phyloP scores from a whole-genome alignment of 495 filamentous ascomycete genomes.

The Daldinia bambusicola region DNA sequence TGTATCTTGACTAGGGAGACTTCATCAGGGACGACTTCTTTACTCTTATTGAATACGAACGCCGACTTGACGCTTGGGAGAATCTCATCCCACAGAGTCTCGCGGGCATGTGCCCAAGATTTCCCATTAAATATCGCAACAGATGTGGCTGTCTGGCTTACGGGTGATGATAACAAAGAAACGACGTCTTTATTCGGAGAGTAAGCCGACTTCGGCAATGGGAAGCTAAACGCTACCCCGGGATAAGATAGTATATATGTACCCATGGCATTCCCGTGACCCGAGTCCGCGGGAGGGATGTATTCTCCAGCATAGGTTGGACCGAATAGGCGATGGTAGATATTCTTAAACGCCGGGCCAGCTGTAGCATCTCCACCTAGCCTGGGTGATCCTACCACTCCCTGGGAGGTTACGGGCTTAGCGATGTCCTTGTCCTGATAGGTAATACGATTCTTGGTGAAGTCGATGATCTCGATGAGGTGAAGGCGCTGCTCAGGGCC shows the following conservation, averaged over 20 bases:
- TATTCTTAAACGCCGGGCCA: slow-evolving; percentile 87
- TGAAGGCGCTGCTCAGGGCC: slow-evolving; percentile 91
- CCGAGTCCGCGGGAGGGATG: slow-evolving; percentile 61
- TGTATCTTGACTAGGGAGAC: slow-evolving; percentile 79
- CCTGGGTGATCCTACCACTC: slow-evolving; percentile 50
- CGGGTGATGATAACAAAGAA: slow-evolving; percentile 80
- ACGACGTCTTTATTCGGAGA: slow-evolving; percentile 86
- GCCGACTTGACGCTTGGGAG: slow-evolving; percentile 71
- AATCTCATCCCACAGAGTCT: slow-evolving; percentile 76
- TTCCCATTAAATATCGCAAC: slow-evolving; percentile 90
- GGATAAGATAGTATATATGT: slow-evolving; percentile 92
- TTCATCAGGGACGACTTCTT: slow-evolving; percentile 77
- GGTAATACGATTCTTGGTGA: slow-evolving; percentile 81
- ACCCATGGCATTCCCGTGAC: slow-evolving; percentile 53
- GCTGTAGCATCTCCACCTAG: slow-evolving; percentile 53
- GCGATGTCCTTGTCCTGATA: slow-evolving; percentile 89
- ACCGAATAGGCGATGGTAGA: slow-evolving; percentile 90
- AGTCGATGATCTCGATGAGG: slow-evolving; percentile 90
- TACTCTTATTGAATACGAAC: slow-evolving; percentile 63
- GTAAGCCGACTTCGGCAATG: slow-evolving; percentile 79
- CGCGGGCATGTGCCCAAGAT: slow-evolving; percentile 86
- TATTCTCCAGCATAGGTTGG: slow-evolving; percentile 95
- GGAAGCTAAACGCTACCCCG: slow-evolving; percentile 91
- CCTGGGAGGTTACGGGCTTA: slow-evolving; percentile 64
- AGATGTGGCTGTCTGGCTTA: slow-evolving; percentile 75